Base-by-base conservation (phyloP, 140 eudicot species). In the Senecio squalidus region DNA sequence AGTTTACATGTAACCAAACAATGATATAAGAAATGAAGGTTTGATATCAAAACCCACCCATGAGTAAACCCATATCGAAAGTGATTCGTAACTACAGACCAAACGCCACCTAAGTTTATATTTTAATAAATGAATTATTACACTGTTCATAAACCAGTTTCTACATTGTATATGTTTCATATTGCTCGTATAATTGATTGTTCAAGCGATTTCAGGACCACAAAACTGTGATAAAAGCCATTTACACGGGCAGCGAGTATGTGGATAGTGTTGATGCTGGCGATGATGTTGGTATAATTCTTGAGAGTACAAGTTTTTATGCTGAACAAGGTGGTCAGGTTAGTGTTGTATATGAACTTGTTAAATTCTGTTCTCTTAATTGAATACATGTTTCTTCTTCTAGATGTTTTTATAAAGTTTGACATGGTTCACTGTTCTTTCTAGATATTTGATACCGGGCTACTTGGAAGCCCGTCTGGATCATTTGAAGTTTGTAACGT, bases 321-420 rank as follows among this genome's bases (percentile, higher is more conserved):
- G 96, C 99, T 60, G 99, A 93, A 71, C 99, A 93, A 88, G 99
- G 99, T 79, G 99, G 99, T 68, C 99, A 93, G 99, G 99, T 93
- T 71, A 57, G 78, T 61, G 69, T 49, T 53, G 53, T 3, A 22
- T 46, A 54, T 55, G 17, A n/a, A n/a, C 29, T 17, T 10, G 40
- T 34, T 14, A 3, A 45, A 13, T 34, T 21, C 67, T 25, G 5
- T 26, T 44, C 16, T 31, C 9, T 5, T 49, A 48, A 5, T n/a
- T 8, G 18, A 20, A 13, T 49, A 29, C 13, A 21, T 50, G 23
- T 25, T 34, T 64, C 4, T 33, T 16, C 45, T 5, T 29, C 22
- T 66, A 47, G 55, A 54, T 4, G 22, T 15, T 52, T 4, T 36
- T 41, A 30, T 18, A 15, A 45, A 26, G 6, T 69, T 30, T 57